These are phyloP conservation scores for Articulospora tetracladia DNA, from an alignment of 495 filamentous ascomycete genomes.

Conservation along the genomic window DNA sequence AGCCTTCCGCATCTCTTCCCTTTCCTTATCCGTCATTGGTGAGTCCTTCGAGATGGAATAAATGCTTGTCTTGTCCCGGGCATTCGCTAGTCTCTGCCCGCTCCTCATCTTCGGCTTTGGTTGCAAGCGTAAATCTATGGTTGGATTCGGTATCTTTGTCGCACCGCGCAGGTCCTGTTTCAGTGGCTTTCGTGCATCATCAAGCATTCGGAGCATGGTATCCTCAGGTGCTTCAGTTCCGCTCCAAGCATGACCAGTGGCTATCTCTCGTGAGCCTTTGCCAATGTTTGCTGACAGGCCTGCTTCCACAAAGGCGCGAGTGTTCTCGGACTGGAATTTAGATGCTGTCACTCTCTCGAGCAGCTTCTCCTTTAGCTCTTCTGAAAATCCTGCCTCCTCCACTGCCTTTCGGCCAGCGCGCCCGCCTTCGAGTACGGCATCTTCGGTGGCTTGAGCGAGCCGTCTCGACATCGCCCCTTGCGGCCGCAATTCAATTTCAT, in stretches of 20 bases:
- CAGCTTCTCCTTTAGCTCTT: conserved; percentile 73
- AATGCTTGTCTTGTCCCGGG: conserved; percentile 70
- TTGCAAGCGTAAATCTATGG: conserved; percentile 58
- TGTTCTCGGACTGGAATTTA: conserved; percentile 66
- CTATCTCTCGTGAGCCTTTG: conserved; percentile 66
- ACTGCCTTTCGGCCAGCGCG: conserved; percentile 70
- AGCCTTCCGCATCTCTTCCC: conserved; percentile 61
- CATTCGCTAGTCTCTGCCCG: conserved; percentile 65
- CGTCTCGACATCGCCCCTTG: conserved; percentile 69
- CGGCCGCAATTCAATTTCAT: conserved; percentile 1
- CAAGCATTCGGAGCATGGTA: conserved; percentile 81
- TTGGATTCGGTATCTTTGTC: conserved; percentile 46
- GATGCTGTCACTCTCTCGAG: conserved; percentile 69
- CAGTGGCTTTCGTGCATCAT: conserved; percentile 75
- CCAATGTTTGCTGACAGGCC: conserved; percentile 63
- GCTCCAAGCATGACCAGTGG: conserved; percentile 70
- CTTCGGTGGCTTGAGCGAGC: conserved; percentile 76
- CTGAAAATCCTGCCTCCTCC: conserved; percentile 80
- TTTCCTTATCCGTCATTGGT: conserved; percentile 63
- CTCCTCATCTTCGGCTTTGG: conserved; percentile 32
- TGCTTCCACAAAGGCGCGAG: conserved; percentile 63
- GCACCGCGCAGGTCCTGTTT: conserved; percentile 37
- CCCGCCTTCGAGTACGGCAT: conserved; percentile 67
- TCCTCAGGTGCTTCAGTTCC: conserved; percentile 73
- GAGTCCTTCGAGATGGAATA: conserved; percentile 63